These are phyloP conservation scores for Leptodontidium sp. DNA, from an alignment of 2,329 filamentous ascomycete genomes.

Conservation along the genomic window DNA sequence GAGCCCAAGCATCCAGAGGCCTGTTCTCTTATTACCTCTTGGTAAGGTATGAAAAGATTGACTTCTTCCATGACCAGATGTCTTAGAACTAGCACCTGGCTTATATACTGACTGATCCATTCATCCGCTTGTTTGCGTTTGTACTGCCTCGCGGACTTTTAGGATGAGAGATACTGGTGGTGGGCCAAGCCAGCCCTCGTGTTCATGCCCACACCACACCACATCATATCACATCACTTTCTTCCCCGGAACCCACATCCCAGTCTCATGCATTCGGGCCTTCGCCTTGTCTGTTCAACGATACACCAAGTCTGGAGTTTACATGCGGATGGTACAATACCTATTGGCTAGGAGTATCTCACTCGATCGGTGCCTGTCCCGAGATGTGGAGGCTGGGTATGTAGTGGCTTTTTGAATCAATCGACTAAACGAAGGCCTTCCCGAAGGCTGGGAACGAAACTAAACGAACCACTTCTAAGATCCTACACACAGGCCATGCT, in stretches of 20 bases:
- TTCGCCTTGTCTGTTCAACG: background rate
- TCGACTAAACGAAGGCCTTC: background rate
- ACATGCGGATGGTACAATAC: background rate
- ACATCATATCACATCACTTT: background rate
- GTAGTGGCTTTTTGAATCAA: background rate
- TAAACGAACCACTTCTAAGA: background rate
- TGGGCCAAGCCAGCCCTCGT: background rate
- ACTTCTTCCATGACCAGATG: background rate
- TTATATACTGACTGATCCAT: background rate
- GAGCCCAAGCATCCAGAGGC: background rate
- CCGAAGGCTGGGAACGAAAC: background rate
- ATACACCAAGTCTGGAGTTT: background rate
- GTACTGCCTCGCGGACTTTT: background rate
- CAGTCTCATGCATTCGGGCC: constrained; percentile 15
- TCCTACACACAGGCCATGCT: background rate
- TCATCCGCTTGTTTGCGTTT: background rate
- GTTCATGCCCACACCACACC: background rate
- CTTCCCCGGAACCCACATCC: background rate
- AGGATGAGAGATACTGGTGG: background rate
- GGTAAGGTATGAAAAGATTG: too few species aligned
- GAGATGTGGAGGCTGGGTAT: background rate
- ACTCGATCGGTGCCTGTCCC: background rate
- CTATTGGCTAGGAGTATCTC: background rate
- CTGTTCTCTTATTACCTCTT: too few species aligned
- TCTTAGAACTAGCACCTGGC: background rate